These are phyloP conservation scores for Trichomonascaceae sp. DNA, from an alignment of 1,139 yeast genomes.

Conservation along the genomic window DNA sequence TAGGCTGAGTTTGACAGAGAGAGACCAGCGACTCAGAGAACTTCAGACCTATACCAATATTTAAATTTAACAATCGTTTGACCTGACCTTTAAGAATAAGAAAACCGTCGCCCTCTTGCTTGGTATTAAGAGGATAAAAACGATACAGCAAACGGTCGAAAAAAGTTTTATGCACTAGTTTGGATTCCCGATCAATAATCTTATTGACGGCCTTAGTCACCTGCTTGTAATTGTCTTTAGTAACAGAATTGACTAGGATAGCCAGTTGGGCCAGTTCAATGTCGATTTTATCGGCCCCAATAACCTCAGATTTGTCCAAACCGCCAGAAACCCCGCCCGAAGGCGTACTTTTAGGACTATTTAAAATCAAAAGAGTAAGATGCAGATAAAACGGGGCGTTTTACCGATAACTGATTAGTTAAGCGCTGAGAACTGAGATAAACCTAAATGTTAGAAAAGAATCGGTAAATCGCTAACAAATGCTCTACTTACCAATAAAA, in stretches of 20 bases:
- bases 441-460: background rate
- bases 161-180: background rate
- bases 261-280: slow-evolving; percentile 5
- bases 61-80: background rate
- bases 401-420: background rate
- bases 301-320: background rate
- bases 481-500: background rate
- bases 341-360: slow-evolving; percentile 9
- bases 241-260: slow-evolving; percentile 1
- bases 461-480: background rate
- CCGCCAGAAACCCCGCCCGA: slow-evolving; percentile 12
- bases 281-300: slow-evolving; percentile 1
- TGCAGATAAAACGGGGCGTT: background rate
- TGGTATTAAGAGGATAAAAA: background rate
- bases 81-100: slow-evolving; percentile 1
- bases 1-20: background rate
- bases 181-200: background rate
- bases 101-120: background rate
- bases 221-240: background rate
- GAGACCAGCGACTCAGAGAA: background rate
- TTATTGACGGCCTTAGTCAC: background rate
- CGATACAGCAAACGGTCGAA: slow-evolving; percentile 1
- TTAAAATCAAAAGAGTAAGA: background rate
- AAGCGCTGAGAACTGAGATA: background rate
- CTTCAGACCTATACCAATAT: background rate